Percentiles rank a stretch among this genome's conserved stretches.
phyloP scores from a whole-genome alignment of 1,139 yeast species.

The Suhomyces bribrorum region DNA sequence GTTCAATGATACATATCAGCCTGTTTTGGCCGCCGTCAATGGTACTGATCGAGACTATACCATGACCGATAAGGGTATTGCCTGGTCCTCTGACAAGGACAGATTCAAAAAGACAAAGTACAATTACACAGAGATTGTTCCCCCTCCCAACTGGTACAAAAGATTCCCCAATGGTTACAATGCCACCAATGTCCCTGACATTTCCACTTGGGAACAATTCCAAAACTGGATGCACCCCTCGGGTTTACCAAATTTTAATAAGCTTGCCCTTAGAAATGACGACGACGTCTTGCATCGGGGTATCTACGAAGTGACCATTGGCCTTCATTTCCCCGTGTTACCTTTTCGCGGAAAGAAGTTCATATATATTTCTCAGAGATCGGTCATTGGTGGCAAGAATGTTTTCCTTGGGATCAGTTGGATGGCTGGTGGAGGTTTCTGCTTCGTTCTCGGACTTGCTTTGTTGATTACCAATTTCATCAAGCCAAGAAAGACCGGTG shows the following conservation, averaged over 20 bases:
- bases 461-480: constrained; percentile 63
- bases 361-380: constrained; percentile 76
- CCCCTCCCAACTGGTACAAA: constrained; percentile 94
- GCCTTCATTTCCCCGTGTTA: constrained; percentile 85
- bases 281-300: constrained; percentile 62
- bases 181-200: constrained; percentile 78
- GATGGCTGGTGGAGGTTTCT: constrained; percentile 92
- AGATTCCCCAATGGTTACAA: constrained; percentile 89
- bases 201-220: constrained; percentile 74
- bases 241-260: constrained; percentile 82
- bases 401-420: constrained; percentile 84
- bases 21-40: constrained; percentile 52
- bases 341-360: constrained; percentile 82
- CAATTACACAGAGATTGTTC: constrained; percentile 70
- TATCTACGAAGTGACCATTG: constrained; percentile 68
- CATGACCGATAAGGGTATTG: constrained; percentile 71
- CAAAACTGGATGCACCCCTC: constrained; percentile 99
- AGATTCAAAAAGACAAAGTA: constrained; percentile 82
- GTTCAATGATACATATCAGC: constrained; percentile 80
- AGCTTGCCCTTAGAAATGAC: constrained; percentile 80
- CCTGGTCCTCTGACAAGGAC: constrained; percentile 82
- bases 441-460: constrained; percentile 59
- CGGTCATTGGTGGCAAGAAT: constrained; percentile 90
- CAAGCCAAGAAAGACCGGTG: constrained; percentile 76
- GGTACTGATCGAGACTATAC: constrained; percentile 49